A percentile compares a stretch with the other conserved stretches of the same genome.
Conservation (phyloP, 257 asterid genomes). For the Craterostigma plantagineum region DNA sequence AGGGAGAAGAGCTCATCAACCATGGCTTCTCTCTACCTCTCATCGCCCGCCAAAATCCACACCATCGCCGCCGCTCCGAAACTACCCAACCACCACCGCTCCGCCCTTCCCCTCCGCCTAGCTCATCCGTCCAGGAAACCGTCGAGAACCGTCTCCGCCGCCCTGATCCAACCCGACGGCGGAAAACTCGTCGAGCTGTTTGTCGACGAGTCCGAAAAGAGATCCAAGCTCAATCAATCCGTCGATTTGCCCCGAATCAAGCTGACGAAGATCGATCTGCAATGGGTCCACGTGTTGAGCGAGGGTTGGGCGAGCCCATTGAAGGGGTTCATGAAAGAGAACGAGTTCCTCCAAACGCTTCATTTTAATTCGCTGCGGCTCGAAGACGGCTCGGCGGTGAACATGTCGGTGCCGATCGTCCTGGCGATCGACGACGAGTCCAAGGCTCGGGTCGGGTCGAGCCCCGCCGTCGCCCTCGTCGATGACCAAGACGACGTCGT, state of each 20-base stretch:
- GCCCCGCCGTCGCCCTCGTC: constrained; percentile 53
- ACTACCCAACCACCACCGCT: constrained; percentile 22
- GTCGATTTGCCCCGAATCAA: constrained; percentile 35
- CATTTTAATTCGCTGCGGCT: constrained; percentile 79
- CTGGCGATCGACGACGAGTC: constrained; percentile 66
- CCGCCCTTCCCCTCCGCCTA: constrained; percentile 12
- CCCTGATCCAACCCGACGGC: constrained; percentile 80
- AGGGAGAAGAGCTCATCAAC: constrained; percentile 28
- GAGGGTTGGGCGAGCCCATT: constrained; percentile 99
- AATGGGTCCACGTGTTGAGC: constrained; percentile 94
- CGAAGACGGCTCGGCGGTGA: constrained; percentile 52
- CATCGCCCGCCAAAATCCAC: constrained; percentile 13
- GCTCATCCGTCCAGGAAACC: constrained; percentile 15
- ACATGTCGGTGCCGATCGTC: constrained; percentile 93
- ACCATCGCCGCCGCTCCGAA: constrained; percentile 14
- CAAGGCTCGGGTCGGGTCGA: constrained; percentile 41
- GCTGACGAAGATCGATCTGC: constrained; percentile 59
- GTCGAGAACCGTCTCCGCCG: constrained; percentile 19
- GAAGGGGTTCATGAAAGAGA: constrained; percentile 84
- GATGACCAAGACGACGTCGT: constrained; percentile 26
- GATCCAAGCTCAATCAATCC: constrained; percentile 25
- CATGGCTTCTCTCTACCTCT: constrained; percentile 55
- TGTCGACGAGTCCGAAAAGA: constrained; percentile 33
- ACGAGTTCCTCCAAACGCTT: constrained; percentile 98
- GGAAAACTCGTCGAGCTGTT: constrained; percentile 62